These are phyloP conservation scores for Chlorokybus atmophyticus DNA, from an alignment of 139 green algal species.

Conservation along the genomic window DNA sequence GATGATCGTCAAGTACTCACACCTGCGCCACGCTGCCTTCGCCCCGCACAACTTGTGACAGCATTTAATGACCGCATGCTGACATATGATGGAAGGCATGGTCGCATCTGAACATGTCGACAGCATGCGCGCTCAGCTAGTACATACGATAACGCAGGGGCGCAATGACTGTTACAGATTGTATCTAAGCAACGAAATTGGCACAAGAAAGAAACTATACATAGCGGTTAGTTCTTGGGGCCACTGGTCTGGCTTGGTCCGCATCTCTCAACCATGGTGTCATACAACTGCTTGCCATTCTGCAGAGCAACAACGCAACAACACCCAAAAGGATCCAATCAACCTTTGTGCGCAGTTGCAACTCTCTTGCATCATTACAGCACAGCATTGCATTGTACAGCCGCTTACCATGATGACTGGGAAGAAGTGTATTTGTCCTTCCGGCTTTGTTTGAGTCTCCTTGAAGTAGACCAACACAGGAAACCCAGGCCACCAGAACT, in stretches of 20 bases:
- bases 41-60: too few relatives aligned
- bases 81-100: too few relatives aligned
- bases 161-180: too few relatives aligned
- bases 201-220: too few relatives aligned
- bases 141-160: too few relatives aligned
- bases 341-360: background rate
- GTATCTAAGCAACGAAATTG: too few relatives aligned
- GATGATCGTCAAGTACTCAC: too few relatives aligned
- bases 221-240: too few relatives aligned
- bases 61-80: too few relatives aligned
- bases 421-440: slow-evolving; percentile 78
- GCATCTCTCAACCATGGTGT: slow-evolving; percentile 24
- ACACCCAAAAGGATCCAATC: background rate
- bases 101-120: too few relatives aligned
- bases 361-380: background rate
- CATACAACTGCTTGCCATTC: slow-evolving; percentile 33
- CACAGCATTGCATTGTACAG: background rate
- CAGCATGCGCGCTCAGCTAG: too few relatives aligned
- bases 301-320: background rate
- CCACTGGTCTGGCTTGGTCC: slow-evolving; percentile 9
- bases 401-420: slow-evolving; percentile 26
- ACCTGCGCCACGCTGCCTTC: too few relatives aligned
- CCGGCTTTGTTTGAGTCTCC: slow-evolving; percentile 92
- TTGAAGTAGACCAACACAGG: slow-evolving; percentile 96
- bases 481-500: slow-evolving; percentile 88